phyloP scores from a whole-genome alignment of 1,284 basidiomycete species.

The Rhodofomes roseus region DNA sequence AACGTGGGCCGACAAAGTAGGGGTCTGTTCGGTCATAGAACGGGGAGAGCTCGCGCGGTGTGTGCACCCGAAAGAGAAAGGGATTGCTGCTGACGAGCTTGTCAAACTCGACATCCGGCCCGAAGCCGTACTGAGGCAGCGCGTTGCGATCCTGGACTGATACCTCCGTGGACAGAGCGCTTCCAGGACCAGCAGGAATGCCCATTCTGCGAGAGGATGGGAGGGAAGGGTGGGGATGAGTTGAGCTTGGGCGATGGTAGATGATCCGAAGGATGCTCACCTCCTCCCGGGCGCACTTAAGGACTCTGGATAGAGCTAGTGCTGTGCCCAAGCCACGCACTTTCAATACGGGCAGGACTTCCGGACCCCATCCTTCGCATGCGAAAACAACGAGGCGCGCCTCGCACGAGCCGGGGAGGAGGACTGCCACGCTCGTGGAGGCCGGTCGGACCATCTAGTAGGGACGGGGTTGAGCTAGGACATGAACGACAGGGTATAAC shows the following conservation, averaged over 20 bases:
- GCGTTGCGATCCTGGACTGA: slow-evolving; percentile 19
- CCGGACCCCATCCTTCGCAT: not conserved
- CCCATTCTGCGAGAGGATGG: slow-evolving; percentile 1
- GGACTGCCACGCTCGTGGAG: not conserved
- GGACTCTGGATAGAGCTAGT: not conserved
- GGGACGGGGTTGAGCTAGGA: not conserved
- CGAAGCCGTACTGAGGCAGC: slow-evolving; percentile 72
- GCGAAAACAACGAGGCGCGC: slow-evolving; percentile 10
- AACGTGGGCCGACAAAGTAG: slow-evolving; percentile 62
- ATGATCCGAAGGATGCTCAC: slow-evolving; percentile 1
- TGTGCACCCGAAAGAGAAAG: slow-evolving; percentile 75
- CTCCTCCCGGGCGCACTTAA: slow-evolving; percentile 1
- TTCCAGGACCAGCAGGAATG: not conserved
- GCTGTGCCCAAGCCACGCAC: slow-evolving; percentile 5
- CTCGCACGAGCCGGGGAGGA: not conserved
- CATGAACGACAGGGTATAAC: not conserved
- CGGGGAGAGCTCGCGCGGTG: slow-evolving; percentile 56
- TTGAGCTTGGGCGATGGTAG: not conserved
- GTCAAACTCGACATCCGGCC: slow-evolving; percentile 56
- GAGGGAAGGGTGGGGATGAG: not conserved
- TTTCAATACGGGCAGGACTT: slow-evolving; percentile 5
- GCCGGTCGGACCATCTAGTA: not conserved
- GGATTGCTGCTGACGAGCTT: slow-evolving; percentile 57
- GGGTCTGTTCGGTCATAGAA: slow-evolving; percentile 50
- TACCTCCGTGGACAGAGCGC: slow-evolving; percentile 5